These are phyloP conservation scores for Trapa incisa DNA, from an alignment of 345 rosid species.

Conservation along the genomic window DNA sequence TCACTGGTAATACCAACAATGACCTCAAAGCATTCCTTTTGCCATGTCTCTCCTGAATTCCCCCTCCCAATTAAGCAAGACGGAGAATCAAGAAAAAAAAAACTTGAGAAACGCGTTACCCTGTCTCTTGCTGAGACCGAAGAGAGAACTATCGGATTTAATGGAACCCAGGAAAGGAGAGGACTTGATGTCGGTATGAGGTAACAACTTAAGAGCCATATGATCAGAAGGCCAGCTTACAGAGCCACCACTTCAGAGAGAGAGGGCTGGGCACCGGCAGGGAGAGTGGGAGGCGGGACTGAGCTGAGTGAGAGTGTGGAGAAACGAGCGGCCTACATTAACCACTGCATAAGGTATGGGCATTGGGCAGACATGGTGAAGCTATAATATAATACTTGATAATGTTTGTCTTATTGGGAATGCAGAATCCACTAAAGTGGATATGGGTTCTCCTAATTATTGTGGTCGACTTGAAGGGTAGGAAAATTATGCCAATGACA, in stretches of 20 bases:
- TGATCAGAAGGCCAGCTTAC: conserved; percentile 11
- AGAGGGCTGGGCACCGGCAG: too few species aligned
- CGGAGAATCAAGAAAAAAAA: not conserved
- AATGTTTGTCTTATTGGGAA: not conserved
- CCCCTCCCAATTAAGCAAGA: not conserved
- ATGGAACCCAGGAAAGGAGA: conserved; percentile 54
- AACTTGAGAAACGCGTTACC: conserved; percentile 23
- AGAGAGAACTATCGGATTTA: conserved; percentile 20
- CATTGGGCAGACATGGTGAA: not conserved
- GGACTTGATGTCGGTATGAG: conserved; percentile 42
- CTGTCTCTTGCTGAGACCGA: conserved; percentile 31
- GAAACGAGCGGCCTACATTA: not conserved
- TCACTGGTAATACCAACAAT: not conserved
- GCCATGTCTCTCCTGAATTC: not conserved
- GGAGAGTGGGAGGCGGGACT: not conserved
- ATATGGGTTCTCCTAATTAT: not conserved
- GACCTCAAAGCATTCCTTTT: not conserved
- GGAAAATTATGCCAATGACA: too few species aligned
- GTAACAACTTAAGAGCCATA: conserved; percentile 63
- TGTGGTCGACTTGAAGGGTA: too few species aligned
- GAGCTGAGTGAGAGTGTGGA: not conserved
- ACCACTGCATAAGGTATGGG: not conserved
- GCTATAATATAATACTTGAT: not conserved
- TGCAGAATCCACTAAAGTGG: not conserved
- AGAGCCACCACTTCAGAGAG: not conserved